Conservation (phyloP, 139 green algal genomes). For the Pleodorina starrii region DNA sequence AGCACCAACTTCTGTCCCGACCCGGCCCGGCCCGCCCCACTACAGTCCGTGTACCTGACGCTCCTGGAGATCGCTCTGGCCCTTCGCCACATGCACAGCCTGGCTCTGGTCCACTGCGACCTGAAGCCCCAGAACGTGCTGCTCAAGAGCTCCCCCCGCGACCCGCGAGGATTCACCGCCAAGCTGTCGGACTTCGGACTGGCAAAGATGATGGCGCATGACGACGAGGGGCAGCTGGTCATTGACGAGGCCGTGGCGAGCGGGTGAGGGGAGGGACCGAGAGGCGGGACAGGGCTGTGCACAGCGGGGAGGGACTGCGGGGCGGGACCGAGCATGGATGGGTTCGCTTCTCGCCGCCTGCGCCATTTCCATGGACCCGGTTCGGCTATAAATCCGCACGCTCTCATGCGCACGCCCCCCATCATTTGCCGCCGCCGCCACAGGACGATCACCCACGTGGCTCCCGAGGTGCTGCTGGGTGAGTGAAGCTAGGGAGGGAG, state of each 20-base stretch:
- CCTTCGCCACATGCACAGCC: slow-evolving; percentile 40
- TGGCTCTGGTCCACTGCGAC: slow-evolving; percentile 43
- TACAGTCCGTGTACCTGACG: slow-evolving; percentile 22
- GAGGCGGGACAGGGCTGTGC: too few relatives aligned
- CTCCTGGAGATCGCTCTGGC: slow-evolving; percentile 44
- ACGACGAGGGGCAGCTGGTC: slow-evolving; percentile 34
- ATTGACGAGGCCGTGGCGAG: slow-evolving; percentile 33
- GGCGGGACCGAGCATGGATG: too few relatives aligned
- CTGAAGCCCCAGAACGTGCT: slow-evolving; percentile 51
- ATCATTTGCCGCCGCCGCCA: too few relatives aligned
- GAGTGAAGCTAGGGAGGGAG: not conserved
- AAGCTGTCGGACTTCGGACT: slow-evolving; percentile 43
- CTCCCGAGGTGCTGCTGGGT: slow-evolving; percentile 40
- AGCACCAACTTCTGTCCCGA: too few relatives aligned
- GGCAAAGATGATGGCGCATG: slow-evolving; percentile 37
- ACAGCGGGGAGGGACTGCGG: too few relatives aligned
- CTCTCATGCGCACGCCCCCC: too few relatives aligned
- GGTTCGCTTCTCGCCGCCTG: too few relatives aligned
- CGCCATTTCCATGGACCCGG: not conserved
- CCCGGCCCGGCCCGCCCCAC: not conserved
- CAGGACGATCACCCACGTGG: slow-evolving; percentile 46
- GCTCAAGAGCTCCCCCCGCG: slow-evolving; percentile 33
- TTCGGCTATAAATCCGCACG: not conserved
- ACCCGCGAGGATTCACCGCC: slow-evolving; percentile 37
- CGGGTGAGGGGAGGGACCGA: not conserved